Percentiles rank a stretch among this genome's conserved stretches.
These are phyloP conservation scores for Inonotus obliquus DNA, from an alignment of 1,284 basidiomycete genomes.

Conservation along the genomic window DNA sequence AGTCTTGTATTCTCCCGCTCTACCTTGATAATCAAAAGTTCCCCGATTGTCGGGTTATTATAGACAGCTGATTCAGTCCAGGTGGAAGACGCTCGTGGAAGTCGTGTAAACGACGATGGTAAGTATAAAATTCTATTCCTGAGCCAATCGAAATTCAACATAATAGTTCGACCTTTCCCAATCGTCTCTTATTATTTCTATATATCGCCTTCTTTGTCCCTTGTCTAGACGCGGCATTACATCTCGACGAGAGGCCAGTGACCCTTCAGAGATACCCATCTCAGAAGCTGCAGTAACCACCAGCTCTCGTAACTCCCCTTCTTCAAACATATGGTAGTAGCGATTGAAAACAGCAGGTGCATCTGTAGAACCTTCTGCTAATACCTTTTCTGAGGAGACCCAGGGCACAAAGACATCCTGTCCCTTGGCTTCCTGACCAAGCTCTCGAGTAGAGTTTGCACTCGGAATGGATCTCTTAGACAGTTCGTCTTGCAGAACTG, in stretches of 20 bases:
- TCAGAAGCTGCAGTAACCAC: constrained; percentile 56
- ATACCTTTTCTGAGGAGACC: constrained; percentile 29
- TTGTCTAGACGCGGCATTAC: background rate
- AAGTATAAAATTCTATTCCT: constrained; percentile 27
- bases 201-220: constrained; percentile 33
- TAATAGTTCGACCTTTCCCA: constrained; percentile 88
- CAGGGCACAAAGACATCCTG: constrained; percentile 48
- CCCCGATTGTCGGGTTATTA: background rate
- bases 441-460: background rate
- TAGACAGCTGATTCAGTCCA: background rate
- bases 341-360: constrained; percentile 57
- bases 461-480: constrained; percentile 67
- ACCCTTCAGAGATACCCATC: constrained; percentile 52
- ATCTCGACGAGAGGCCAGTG: constrained; percentile 17
- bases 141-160: constrained; percentile 65
- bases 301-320: constrained; percentile 68
- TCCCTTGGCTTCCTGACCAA: constrained; percentile 21
- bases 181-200: constrained; percentile 67
- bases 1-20: constrained; percentile 17
- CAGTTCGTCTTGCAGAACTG: constrained; percentile 84
- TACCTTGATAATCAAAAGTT: constrained; percentile 4
- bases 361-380: background rate
- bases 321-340: constrained; percentile 91
- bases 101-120: background rate
- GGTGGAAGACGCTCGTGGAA: background rate